These are phyloP conservation scores for Vigna radiata DNA, from an alignment of 306 rosid genomes.

Conservation along the genomic window DNA sequence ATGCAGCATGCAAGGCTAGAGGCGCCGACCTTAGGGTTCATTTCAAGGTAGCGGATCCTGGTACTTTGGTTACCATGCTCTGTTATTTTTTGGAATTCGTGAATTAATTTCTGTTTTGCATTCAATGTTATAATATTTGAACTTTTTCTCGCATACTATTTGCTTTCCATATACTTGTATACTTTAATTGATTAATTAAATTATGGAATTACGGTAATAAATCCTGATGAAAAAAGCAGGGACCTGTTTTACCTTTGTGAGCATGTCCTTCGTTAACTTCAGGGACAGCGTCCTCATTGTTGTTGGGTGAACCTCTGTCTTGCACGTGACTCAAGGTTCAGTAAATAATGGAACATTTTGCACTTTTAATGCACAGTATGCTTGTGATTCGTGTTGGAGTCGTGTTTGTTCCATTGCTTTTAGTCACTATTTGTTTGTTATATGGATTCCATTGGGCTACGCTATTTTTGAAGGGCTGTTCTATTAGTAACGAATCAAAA, in stretches of 20 bases:
- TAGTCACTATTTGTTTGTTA: background rate
- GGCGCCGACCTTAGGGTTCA: slow-evolving; percentile 92
- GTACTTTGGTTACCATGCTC: background rate
- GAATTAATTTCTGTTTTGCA: too few relatives aligned
- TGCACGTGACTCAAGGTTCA: slow-evolving; percentile 62
- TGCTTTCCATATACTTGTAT: too few relatives aligned
- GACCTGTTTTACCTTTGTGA: slow-evolving; percentile 41
- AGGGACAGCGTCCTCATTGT: slow-evolving; percentile 61
- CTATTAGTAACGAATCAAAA: slow-evolving; percentile 47
- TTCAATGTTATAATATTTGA: too few relatives aligned
- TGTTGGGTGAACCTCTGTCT: slow-evolving; percentile 82
- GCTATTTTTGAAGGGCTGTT: background rate
- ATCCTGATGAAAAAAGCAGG: slow-evolving; percentile 29
- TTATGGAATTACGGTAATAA: too few relatives aligned
- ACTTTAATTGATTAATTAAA: too few relatives aligned
- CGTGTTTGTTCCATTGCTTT: background rate
- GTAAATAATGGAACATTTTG: slow-evolving; percentile 64
- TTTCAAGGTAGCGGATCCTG: slow-evolving; percentile 67
- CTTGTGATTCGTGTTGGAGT: background rate
- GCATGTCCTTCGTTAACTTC: slow-evolving; percentile 50
- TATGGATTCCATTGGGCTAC: too few relatives aligned
- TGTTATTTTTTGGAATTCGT: background rate
- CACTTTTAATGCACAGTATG: background rate
- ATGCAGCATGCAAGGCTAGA: slow-evolving; percentile 92
- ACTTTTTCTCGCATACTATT: too few relatives aligned